Percentiles rank a stretch among this genome's conserved stretches.
Conservation (phyloP, 805 yeast genomes). For the Maudiozyma bulderi region DNA sequence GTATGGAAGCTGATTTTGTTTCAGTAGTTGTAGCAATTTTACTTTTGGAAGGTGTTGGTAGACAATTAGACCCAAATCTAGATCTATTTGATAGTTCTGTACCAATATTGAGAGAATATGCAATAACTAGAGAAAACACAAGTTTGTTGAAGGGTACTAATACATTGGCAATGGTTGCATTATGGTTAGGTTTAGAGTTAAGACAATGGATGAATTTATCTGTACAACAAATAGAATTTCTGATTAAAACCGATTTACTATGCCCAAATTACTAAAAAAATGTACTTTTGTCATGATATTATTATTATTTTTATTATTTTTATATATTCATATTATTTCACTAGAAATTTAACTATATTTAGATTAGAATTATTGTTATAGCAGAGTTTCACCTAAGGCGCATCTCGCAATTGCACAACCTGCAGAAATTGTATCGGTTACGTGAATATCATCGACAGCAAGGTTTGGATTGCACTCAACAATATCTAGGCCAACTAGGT, state of each 20-base stretch:
- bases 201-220: conserved; percentile 80
- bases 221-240: conserved; percentile 53
- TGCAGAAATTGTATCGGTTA: conserved; percentile 75
- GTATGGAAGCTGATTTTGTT: conserved; percentile 95
- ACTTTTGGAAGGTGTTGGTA: conserved; percentile 87
- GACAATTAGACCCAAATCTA: conserved; percentile 85
- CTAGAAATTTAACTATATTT: neutral
- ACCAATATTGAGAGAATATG: conserved; percentile 76
- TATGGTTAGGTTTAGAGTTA: conserved; percentile 85
- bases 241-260: conserved; percentile 55
- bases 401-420: conserved; percentile 89
- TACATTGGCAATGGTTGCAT: conserved; percentile 72
- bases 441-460: conserved; percentile 67
- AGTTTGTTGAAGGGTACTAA: conserved; percentile 46
- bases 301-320: neutral
- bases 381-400: conserved; percentile 84
- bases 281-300: neutral
- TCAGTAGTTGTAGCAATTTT: conserved; percentile 92
- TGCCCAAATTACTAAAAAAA: conserved; percentile 47
- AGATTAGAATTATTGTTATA: conserved; percentile 6
- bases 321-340: neutral
- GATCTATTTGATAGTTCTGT: conserved; percentile 90
- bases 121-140: conserved; percentile 53
- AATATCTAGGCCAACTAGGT: conserved; percentile 75
- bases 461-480: conserved; percentile 90